phyloP scores from a whole-genome alignment of 352 stramenopile genomes.

The Phytophthora lateralis region DNA sequence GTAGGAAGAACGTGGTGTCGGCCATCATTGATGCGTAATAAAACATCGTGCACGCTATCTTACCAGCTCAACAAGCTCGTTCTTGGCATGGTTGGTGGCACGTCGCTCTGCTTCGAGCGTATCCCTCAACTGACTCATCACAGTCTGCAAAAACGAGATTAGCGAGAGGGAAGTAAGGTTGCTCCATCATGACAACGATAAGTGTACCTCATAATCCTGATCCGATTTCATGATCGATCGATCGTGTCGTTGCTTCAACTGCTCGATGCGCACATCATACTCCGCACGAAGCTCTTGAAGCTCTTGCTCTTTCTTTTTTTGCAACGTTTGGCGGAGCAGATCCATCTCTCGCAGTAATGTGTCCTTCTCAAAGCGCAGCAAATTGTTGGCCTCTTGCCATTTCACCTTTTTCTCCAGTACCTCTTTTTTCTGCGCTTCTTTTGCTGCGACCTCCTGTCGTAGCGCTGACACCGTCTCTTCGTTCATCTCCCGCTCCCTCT shows the following conservation, averaged over 20 bases:
- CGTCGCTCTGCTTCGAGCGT: constrained; percentile 46
- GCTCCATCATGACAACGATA: neutral
- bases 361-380: constrained; percentile 76
- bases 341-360: constrained; percentile 65
- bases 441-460: constrained; percentile 28
- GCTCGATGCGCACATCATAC: constrained; percentile 57
- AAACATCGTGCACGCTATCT: constrained; percentile 1
- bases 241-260: constrained; percentile 55
- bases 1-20: neutral
- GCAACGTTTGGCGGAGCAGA: constrained; percentile 49
- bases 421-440: constrained; percentile 34
- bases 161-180: neutral
- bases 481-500: constrained; percentile 39
- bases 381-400: constrained; percentile 55
- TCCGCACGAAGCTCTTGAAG: constrained; percentile 54
- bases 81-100: constrained; percentile 42
- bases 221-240: constrained; percentile 56
- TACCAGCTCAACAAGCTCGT: constrained; percentile 46
- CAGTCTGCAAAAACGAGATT: constrained; percentile 25
- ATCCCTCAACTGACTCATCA: constrained; percentile 43
- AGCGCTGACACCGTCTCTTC: constrained; percentile 28
- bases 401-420: constrained; percentile 36
- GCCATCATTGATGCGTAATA: neutral
- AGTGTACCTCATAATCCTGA: constrained; percentile 56
- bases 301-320: constrained; percentile 63